A percentile compares a stretch with the other conserved stretches of the same genome.
Conservation (phyloP, 352 stramenopile species). For the Pseudoperonospora humuli region DNA sequence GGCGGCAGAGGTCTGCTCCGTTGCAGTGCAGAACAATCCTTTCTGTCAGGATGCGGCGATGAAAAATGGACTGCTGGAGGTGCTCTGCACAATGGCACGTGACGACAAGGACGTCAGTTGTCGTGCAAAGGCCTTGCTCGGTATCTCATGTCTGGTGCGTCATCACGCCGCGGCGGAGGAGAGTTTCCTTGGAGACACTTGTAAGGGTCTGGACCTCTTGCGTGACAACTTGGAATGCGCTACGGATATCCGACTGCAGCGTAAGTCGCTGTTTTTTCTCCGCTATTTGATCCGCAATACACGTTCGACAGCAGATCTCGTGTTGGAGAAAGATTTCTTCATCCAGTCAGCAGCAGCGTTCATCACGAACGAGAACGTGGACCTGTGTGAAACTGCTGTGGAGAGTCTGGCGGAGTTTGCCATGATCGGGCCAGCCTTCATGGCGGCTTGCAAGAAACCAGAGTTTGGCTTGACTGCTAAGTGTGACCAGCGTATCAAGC, state of each 20-base stretch:
- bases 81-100: slow-evolving; percentile 47
- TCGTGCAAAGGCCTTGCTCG: slow-evolving; percentile 70
- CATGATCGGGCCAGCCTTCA: slow-evolving; percentile 47
- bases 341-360: slow-evolving; percentile 37
- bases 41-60: slow-evolving; percentile 73
- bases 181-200: slow-evolving; percentile 49
- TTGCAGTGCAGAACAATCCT: slow-evolving; percentile 84
- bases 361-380: slow-evolving; percentile 64
- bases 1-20: slow-evolving; percentile 68
- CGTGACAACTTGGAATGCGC: slow-evolving; percentile 38
- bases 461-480: slow-evolving; percentile 37
- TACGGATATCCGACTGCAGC: slow-evolving; percentile 61
- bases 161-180: slow-evolving; percentile 53
- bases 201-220: slow-evolving; percentile 52
- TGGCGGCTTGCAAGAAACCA: slow-evolving; percentile 42
- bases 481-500: slow-evolving; percentile 43
- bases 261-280: slow-evolving; percentile 80
- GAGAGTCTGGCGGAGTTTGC: slow-evolving; percentile 70
- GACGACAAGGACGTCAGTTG: slow-evolving; percentile 59
- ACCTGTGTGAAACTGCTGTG: slow-evolving; percentile 68
- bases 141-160: slow-evolving; percentile 78
- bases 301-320: slow-evolving; percentile 36
- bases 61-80: slow-evolving; percentile 50
- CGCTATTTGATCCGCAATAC: slow-evolving; percentile 70
- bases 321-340: slow-evolving; percentile 40